Conservation (phyloP, 2,329 filamentous ascomycete genomes). For the Westerdykella aurantiaca region DNA sequence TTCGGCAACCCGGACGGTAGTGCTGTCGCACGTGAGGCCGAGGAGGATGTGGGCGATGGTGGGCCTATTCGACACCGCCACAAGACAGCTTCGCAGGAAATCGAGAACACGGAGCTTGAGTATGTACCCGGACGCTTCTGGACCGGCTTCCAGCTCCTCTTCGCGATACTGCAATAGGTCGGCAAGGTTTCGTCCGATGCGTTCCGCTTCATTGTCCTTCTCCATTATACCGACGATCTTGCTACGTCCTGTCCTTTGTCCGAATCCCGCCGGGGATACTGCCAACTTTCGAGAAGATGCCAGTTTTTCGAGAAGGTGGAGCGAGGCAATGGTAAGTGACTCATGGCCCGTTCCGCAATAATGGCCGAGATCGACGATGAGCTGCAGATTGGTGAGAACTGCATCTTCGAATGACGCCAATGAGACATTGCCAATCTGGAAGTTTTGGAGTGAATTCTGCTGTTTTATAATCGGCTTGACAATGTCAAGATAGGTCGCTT, state of each 20-base stretch:
- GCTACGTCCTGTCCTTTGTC: constrained; percentile 63
- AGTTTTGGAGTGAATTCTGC: constrained; percentile 54
- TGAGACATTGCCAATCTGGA: constrained; percentile 64
- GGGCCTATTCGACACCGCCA: constrained; percentile 67
- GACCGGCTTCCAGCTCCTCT: constrained; percentile 67
- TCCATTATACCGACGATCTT: constrained; percentile 86
- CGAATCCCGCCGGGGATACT: constrained; percentile 59
- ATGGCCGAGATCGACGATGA: constrained; percentile 76
- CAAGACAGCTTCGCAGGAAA: constrained; percentile 76
- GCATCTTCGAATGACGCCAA: constrained; percentile 91
- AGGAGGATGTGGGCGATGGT: constrained; percentile 87
- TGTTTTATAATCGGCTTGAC: constrained; percentile 72
- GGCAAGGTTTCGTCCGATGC: constrained; percentile 69
- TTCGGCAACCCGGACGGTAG: constrained; percentile 61
- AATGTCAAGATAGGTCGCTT: constrained; percentile 86
- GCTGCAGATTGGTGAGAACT: constrained; percentile 68
- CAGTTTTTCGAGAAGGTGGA: constrained; percentile 79
- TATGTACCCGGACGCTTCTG: constrained; percentile 65
- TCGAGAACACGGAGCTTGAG: constrained; percentile 81
- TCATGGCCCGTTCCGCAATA: constrained; percentile 83
- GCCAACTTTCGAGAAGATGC: constrained; percentile 78
- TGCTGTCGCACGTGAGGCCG: constrained; percentile 74
- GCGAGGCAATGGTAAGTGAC: constrained; percentile 69
- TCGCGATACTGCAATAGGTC: constrained; percentile 59
- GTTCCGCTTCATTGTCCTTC: constrained; percentile 69